Base-by-base conservation (phyloP, 2,329 filamentous ascomycete species). In the Colletotrichum euphorbiae region DNA sequence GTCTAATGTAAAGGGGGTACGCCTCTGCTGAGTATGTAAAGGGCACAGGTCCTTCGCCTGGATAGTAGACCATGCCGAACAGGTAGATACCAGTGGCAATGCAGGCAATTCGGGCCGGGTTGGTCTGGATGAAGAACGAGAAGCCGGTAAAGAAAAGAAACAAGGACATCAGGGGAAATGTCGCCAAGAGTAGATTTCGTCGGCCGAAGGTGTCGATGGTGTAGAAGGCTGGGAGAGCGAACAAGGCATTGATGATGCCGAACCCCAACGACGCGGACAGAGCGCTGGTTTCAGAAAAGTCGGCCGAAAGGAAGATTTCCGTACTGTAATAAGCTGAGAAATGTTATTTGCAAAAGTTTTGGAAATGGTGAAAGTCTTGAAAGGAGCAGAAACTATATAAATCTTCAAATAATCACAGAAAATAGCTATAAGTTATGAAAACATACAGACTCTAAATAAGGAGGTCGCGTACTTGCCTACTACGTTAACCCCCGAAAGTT, bases 161-260 rank as follows among this genome's bases (percentile, higher is more conserved):
- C 0, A 84, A n/a, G 0, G 81, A 80, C 89, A 92, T 91, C 17
- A 91, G 68, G 0, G 89, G 89, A 73, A 91, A 90, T 0, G 89
- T 91, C 1, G 83, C 82, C 4, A 91, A 80, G 1, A 91, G 82
- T 7, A 91, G 80, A 70, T 89, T 89, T 19, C 90, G 83, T 3
- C 90, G 85, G 6, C 90, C 90, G 67, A 89, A 91, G 0, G 85
- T 90, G 73, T 92, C 90, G 70, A 91, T 91, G 6, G 88, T 90
- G 74, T 87, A 89, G 52, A 91, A 79, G 3, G 88, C 88, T 0
- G 87, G 87, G 12, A 90, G 80, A 1, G 89, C 88, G 69, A 90
- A 90, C 40, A 91, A 75, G 79, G 86, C 91, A 74, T 91, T 91
- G 73, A 91, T 84, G 56, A 89, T 79, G 2, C 89, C 89, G 56